Conservation (phyloP, 768 basidiomycete species). For the Boletellus ananas region DNA sequence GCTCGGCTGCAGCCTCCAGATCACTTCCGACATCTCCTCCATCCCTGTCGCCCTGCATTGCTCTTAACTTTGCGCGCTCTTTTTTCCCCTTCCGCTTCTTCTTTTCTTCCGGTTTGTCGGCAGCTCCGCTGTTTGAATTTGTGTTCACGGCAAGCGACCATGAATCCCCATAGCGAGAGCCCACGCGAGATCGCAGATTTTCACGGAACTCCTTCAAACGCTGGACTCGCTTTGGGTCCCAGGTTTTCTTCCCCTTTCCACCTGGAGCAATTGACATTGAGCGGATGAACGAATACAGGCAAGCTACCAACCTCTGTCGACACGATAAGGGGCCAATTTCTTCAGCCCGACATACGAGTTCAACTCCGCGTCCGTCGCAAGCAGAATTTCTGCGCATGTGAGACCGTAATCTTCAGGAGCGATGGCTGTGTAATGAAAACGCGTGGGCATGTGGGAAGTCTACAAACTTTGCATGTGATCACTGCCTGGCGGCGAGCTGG, state of each 20-base stretch:
- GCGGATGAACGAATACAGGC: not conserved
- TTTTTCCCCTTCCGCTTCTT: conserved; percentile 73
- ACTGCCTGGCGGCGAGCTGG: not conserved
- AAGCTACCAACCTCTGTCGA: conserved; percentile 35
- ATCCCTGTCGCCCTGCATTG: conserved; percentile 16
- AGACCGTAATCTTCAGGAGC: conserved; percentile 62
- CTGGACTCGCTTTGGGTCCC: conserved; percentile 61
- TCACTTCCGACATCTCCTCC: conserved; percentile 1
- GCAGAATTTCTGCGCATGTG: conserved; percentile 79
- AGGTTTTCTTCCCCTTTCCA: conserved; percentile 34
- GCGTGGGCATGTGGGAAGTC: conserved; percentile 88
- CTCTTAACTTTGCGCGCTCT: conserved; percentile 54
- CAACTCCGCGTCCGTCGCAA: conserved; percentile 89
- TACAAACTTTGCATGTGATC: conserved; percentile 30
- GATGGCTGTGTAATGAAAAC: conserved; percentile 86
- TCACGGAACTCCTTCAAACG: conserved; percentile 71
- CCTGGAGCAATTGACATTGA: conserved; percentile 6
- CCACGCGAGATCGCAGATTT: conserved; percentile 47
- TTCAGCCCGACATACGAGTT: conserved; percentile 90
- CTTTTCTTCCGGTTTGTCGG: conserved; percentile 21
- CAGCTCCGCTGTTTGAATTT: conserved; percentile 3
- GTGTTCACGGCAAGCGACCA: conserved; percentile 15
- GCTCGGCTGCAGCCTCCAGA: not conserved
- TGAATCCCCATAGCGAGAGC: conserved; percentile 13
- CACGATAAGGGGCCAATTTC: conserved; percentile 87